Conservation (phyloP, 2,329 filamentous ascomycete species). For the Didymellaceae sp. region DNA sequence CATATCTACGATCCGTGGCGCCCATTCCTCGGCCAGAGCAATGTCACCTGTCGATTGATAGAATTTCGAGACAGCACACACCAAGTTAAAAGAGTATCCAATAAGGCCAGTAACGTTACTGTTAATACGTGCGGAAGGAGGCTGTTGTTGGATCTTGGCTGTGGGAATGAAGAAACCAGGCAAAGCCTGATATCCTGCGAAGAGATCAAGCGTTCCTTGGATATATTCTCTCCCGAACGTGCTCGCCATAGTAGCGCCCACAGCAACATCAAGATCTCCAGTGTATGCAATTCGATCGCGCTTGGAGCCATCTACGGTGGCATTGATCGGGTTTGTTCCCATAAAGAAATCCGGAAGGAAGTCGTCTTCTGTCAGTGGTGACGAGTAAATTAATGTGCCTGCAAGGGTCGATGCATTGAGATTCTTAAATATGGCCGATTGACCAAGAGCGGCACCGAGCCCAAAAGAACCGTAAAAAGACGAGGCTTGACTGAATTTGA, state of each 20-base stretch:
- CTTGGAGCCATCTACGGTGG: conserved; percentile 47
- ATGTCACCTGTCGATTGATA: conserved; percentile 40
- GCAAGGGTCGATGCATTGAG: conserved; percentile 13
- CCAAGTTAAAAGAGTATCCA: conserved; percentile 43
- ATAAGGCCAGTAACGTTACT: conserved; percentile 43
- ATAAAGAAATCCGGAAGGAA: conserved; percentile 46
- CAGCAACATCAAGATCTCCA: conserved; percentile 43
- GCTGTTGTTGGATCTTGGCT: conserved; percentile 42
- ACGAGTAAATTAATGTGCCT: conserved; percentile 28
- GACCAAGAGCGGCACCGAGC: conserved; percentile 41
- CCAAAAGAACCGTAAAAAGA: conserved; percentile 42
- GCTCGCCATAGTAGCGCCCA: conserved; percentile 26
- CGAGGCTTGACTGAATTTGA: conserved; percentile 36
- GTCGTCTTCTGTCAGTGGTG: conserved; percentile 32
- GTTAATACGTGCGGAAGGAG: conserved; percentile 14
- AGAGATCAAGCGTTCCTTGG: conserved; percentile 35
- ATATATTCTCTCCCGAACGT: conserved; percentile 36
- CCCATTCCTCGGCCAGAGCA: conserved; percentile 36
- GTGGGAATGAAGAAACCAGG: conserved; percentile 44
- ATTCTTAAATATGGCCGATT: conserved; percentile 36
- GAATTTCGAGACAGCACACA: conserved; percentile 37
- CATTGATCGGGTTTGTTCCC: conserved; percentile 43
- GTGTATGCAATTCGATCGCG: conserved; percentile 45
- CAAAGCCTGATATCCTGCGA: conserved; percentile 38
- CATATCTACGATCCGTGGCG: conserved; percentile 36